Evolutionary conservation across 441 rosid species (phyloP).

Genomic region (Viola pubescens): DNA sequence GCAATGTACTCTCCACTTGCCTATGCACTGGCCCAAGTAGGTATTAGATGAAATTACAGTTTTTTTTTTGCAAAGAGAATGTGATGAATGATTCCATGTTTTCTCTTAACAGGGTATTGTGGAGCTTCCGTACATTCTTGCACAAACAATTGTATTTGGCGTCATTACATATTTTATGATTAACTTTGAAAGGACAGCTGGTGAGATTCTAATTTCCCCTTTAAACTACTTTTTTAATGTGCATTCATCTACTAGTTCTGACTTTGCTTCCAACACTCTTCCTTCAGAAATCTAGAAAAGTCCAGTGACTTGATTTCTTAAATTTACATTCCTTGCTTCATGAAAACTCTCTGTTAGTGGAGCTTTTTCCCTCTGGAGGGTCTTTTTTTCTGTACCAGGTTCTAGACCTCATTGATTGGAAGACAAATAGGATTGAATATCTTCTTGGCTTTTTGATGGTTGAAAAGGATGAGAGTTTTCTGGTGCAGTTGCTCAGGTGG

Average conservation of each 20-base stretch:
- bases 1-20: slow-evolving; percentile 73
- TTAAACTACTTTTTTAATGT: not conserved
- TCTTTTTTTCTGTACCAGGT: no score
- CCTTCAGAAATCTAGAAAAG: no score
- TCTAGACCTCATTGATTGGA: no score
- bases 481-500: no score
- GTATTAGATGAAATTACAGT: not conserved
- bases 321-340: no score
- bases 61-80: not conserved
- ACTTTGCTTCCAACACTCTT: not conserved
- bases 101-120: slow-evolving; percentile 54
- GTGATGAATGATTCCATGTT: not conserved
- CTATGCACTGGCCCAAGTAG: slow-evolving; percentile 79
- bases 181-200: slow-evolving; percentile 59
- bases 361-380: no score
- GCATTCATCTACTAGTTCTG: not conserved
- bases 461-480: no score
- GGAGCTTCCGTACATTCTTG: slow-evolving; percentile 74
- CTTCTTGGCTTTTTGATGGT: no score
- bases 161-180: slow-evolving; percentile 79
- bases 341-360: no score
- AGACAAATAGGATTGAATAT: no score
- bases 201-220: slow-evolving; percentile 36
- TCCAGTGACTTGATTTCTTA: no score
- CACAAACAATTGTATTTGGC: slow-evolving; percentile 63